phyloP scores from a whole-genome alignment of 164 flowering plant genomes.

The Magnolia kwangsiensis region DNA sequence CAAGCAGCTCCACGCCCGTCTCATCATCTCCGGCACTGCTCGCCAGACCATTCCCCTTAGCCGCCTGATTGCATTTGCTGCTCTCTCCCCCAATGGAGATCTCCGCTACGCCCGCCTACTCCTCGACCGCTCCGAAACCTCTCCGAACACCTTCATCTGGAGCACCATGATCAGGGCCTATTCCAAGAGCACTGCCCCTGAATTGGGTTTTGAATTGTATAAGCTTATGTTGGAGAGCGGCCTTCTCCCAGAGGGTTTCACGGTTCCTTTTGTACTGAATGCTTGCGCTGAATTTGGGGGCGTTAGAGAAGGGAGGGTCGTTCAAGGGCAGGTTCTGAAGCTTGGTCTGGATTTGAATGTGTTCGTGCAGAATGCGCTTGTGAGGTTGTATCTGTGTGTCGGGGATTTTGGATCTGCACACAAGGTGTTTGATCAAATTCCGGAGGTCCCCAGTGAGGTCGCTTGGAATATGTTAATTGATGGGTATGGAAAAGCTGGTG shows the following conservation, averaged over 20 bases:
- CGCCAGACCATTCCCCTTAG: conserved; percentile 4
- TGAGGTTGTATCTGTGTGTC: conserved; percentile 24
- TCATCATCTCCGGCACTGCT: conserved; percentile 9
- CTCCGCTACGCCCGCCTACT: conserved; percentile 13
- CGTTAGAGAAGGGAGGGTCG: conserved; percentile 10
- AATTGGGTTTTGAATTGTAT: conserved; percentile 8
- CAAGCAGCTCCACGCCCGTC: conserved; percentile 8
- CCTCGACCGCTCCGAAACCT: conserved; percentile 4
- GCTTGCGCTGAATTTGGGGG: conserved; percentile 15
- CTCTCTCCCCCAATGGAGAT: conserved; percentile 6
- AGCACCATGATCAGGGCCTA: conserved; percentile 17
- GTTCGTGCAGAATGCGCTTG: conserved; percentile 9
- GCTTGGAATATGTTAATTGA: conserved; percentile 44
- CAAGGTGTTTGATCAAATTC: conserved; percentile 44
- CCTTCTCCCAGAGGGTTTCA: conserved; percentile 5
- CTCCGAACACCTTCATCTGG: conserved; percentile 10
- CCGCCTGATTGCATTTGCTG: conserved; percentile 8
- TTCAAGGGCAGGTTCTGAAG: conserved; percentile 14
- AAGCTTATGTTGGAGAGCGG: conserved; percentile 5
- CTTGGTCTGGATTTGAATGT: conserved; percentile 7
- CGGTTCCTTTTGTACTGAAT: conserved; percentile 19
- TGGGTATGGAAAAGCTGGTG: conserved; percentile 8
- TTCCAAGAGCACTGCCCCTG: conserved; percentile 2
- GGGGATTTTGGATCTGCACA: conserved; percentile 40
- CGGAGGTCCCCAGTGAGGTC: conserved; percentile 37